Evolutionary conservation across 192 early-diverging fungal species (phyloP), one percentile per base, ranked within the genome.

Genomic region (Entomortierella chlamydospora): DNA sequence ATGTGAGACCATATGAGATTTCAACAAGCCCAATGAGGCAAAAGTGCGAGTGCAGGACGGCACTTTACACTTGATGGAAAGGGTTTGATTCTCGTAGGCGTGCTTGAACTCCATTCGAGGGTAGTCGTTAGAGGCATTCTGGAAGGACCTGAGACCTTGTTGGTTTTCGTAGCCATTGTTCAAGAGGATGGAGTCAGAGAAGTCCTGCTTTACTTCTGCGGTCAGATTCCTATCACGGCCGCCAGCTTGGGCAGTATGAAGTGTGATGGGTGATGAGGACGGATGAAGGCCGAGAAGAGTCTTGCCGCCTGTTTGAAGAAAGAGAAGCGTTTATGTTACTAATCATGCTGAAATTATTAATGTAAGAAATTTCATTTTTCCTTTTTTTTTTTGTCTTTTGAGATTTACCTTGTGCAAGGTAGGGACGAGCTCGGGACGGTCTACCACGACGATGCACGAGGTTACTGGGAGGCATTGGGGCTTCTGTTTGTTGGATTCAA

Each of bases 1-100:
- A 47, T 79, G 76, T 9, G 67, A 64, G 11, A 79, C 76, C 37
- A 70, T 45, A 52, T 79, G 76, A 0, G 76, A 79, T 13, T 68
- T 68, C 1, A 79, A 51, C 0, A 79, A 37, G 0, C 68, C 76
- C 4, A 17, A 20, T 1, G 73, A 62, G 3, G 64, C 26, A 53
- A 71, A 71, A 8, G 60, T 47, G 0, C 59, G 60, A 4, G 13
- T 0, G 42, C 69, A 71, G 3, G 28, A 26, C 3, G 55, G 30
- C 29, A 51, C 7, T 5, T 22, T 49, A 18, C 66, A 68, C 4
- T 42, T 54, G n/a, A 28, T 25, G 20, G 60, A 43, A 37, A 5
- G 8, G 4, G 45, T 3, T 12, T 37, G 23, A 37, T 37, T 37
- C 12, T 34, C 33, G 31, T 20, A 18, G 5, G 56, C 7, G 8